Conservation (phyloP, 2,329 filamentous ascomycete genomes). For the Stemphylium beticola region DNA sequence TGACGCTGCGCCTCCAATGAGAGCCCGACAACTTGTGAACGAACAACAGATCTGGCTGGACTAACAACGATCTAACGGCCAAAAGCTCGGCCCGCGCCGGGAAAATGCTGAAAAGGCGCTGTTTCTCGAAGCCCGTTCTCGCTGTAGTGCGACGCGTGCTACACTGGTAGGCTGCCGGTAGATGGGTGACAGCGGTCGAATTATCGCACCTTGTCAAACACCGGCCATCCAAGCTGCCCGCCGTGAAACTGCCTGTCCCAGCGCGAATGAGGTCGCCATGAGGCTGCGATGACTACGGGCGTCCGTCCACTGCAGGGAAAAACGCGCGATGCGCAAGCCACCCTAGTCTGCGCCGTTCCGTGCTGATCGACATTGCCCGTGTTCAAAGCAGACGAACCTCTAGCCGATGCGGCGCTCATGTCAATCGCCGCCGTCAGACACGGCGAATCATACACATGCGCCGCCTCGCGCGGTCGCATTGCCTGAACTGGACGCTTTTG, state of each 20-base stretch:
- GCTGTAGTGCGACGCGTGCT: slow-evolving; percentile 31
- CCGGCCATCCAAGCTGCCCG: slow-evolving; percentile 19
- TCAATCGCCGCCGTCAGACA: slow-evolving; percentile 7
- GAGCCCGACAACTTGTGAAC: slow-evolving; percentile 24
- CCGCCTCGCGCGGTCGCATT: slow-evolving; percentile 28
- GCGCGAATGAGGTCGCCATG: slow-evolving; percentile 29
- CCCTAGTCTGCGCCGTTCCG: slow-evolving; percentile 28
- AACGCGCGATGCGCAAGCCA: slow-evolving; percentile 40
- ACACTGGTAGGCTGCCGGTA: slow-evolving; percentile 33
- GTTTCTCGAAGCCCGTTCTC: slow-evolving; percentile 46
- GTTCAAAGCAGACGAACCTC: slow-evolving; percentile 31
- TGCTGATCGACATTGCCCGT: slow-evolving; percentile 33
- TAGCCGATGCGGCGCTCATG: slow-evolving; percentile 19
- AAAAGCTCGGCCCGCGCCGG: slow-evolving; percentile 50
- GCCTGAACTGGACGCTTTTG: slow-evolving; percentile 16
- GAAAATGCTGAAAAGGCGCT: slow-evolving; percentile 34
- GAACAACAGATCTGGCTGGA: slow-evolving; percentile 46
- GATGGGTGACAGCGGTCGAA: slow-evolving; percentile 37
- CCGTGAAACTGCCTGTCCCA: slow-evolving; percentile 13
- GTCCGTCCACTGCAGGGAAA: slow-evolving; percentile 36
- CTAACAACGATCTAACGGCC: slow-evolving; percentile 41
- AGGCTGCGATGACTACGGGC: slow-evolving; percentile 43
- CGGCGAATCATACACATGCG: slow-evolving; percentile 21
- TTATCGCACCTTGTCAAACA: slow-evolving; percentile 1
- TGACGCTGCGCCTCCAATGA: slow-evolving; percentile 30